These are phyloP conservation scores for Claviceps cyperi DNA, from an alignment of 2,329 filamentous ascomycete species.

Conservation along the genomic window DNA sequence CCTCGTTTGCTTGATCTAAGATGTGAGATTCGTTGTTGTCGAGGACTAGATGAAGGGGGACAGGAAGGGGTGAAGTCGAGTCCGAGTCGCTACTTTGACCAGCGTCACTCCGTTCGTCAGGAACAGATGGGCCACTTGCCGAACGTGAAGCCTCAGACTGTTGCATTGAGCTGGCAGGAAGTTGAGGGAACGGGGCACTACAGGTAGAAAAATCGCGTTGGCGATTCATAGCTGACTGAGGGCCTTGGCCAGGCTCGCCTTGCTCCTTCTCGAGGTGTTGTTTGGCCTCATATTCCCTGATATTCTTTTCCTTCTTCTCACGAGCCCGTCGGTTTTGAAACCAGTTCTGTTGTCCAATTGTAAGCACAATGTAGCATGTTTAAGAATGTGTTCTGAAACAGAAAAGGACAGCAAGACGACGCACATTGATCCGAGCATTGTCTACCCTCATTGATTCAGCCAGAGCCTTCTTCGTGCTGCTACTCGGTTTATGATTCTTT, in stretches of 20 bases:
- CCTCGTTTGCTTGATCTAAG: constrained; percentile 6
- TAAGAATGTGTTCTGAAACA: neutral
- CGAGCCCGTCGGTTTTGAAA: constrained; percentile 53
- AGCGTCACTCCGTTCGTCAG: constrained; percentile 12
- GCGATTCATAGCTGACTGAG: constrained; percentile 16
- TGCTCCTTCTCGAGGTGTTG: constrained; percentile 23
- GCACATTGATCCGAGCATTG: constrained; percentile 48
- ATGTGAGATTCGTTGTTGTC: neutral
- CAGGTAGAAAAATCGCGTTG: constrained; percentile 25
- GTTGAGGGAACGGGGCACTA: constrained; percentile 24
- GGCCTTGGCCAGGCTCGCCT: constrained; percentile 10
- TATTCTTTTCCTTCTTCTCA: constrained; percentile 49
- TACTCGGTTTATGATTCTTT: constrained; percentile 50
- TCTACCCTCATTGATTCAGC: constrained; percentile 50
- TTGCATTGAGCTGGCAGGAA: constrained; percentile 8
- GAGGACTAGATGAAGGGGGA: neutral
- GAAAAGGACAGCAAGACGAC: constrained; percentile 8
- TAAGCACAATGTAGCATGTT: neutral
- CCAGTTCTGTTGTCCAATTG: constrained; percentile 38
- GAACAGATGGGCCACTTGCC: constrained; percentile 8
- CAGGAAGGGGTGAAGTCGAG: constrained; percentile 8
- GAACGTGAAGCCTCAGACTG: constrained; percentile 7
- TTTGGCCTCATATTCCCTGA: constrained; percentile 25
- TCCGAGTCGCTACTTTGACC: constrained; percentile 14
- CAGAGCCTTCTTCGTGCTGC: constrained; percentile 44